Base-by-base conservation (phyloP, 2,329 filamentous ascomycete genomes). In the Clarireedia homoeocarpa region DNA sequence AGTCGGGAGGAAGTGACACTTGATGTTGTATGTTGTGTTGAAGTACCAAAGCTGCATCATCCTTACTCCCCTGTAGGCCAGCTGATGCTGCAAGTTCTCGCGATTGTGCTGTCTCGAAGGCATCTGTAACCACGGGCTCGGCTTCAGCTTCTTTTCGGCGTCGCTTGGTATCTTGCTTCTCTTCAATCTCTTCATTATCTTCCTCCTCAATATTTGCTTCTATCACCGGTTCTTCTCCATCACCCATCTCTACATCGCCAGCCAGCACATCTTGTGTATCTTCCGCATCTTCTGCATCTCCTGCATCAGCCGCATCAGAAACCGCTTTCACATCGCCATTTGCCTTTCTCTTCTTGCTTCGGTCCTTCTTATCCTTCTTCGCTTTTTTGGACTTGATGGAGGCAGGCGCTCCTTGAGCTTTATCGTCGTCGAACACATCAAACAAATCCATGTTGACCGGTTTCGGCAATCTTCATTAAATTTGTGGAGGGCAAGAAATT, bases 11-110 rank as follows among this genome's bases (percentile, higher is more conserved):
- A 20, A 99, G 78, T 12, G 94, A 89, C 64, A 97, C 94, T 74
- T 99, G 92, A 77, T 99, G 94, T 73, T 95, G 91, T 65, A 99
- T 95, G 75, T 99, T 96, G 75, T 99, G 95, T 48, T 90, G 92
- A 52, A 99, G 74, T 23, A 95, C 86, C 27, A 99, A 83, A 5
- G 89, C 86, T 27, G 65, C 64, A 38, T 69, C 65, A 30, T 66
- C 64, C 44, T 66, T 65, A 39, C 44, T 52, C 9, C 58, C 65
- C 54, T 67, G 65, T 15, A 71, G 60, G 38, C 67, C 69, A 53
- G 65, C 65, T 14, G 68, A 66, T 26, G 86, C 87, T 23, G 88
- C 89, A 40, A 99, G 81, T 72, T 97, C 89, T 77, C 92, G 82
- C 61, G 91, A 95, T 73, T 96, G 85, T 68, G 94, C 91, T 12